Evolutionary conservation across 768 basidiomycete species (phyloP), one percentile per base, ranked within the genome.

Genomic region (Holtermannia corniformis): DNA sequence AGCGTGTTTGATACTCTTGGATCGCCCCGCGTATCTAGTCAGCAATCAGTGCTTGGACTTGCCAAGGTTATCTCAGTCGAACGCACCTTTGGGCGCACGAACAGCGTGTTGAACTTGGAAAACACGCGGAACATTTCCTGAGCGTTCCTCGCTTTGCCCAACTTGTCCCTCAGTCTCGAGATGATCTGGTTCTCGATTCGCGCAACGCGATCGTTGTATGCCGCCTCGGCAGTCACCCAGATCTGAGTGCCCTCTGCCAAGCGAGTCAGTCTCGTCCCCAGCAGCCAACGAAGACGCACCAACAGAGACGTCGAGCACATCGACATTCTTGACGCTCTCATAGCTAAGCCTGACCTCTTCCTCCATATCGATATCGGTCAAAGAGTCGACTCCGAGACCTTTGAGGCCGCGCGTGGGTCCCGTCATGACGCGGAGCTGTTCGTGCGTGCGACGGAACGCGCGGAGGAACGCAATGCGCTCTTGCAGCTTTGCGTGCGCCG

Each of bases 41-140:
- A 27, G 27, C 25, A 41, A 43, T 37, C 20, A 37, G 37, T 20
- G 14, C 20, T 12, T n/a, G n/a, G n/a, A n/a, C n/a, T n/a, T n/a
- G n/a, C n/a, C n/a, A n/a, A n/a, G n/a, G n/a, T n/a, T n/a, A n/a
- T 13, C 23, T 4, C 7, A 22, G 47, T 4, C 11, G 40, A n/a
- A 57, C 76, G 27, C 42, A 90, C 90, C 82, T 96, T 95, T 7
- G 90, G 92, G 55, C 93, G 78, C 28, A 97, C 92, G 67, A 97
- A 95, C 28, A 97, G 74, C 0, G 91, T 87, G 69, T 99, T 97
- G 77, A 96, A 97, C 73, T 93, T 93, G 16, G 89, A 92, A 73
- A 99, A 97, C 43, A 97, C 93, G 48, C 93, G 80, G 75, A 99
- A 97, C 95, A 97, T 99, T 75, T 97, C 95, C 70, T 95, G 93